Conservation (phyloP, 2,329 filamentous ascomycete genomes). For the Monosporascus ibericus region DNA sequence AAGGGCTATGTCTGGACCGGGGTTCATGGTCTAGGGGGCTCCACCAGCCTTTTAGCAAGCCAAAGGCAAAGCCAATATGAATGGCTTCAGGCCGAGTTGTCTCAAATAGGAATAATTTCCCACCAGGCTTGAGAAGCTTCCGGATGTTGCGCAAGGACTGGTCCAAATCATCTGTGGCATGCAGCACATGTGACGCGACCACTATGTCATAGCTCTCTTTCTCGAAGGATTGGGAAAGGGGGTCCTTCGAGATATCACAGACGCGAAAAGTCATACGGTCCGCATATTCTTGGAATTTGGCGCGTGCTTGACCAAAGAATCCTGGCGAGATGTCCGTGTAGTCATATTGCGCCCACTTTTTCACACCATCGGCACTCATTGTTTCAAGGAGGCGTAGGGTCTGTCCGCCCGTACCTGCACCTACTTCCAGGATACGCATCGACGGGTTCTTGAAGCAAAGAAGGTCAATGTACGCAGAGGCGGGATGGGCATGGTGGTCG, state of each 20-base stretch:
- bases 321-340: slow-evolving; percentile 6
- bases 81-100: no score
- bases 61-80: no score
- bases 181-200: slow-evolving; percentile 4
- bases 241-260: slow-evolving; percentile 2
- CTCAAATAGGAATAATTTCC: background rate
- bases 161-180: slow-evolving; percentile 1
- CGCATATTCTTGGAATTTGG: background rate
- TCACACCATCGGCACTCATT: background rate
- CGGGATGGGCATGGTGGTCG: no score
- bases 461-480: no score
- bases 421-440: background rate
- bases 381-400: slow-evolving; percentile 1
- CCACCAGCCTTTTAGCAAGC: no score
- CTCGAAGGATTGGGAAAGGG: background rate
- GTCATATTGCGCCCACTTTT: background rate
- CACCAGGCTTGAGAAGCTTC: slow-evolving; percentile 2
- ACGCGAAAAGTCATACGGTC: background rate
- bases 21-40: no score
- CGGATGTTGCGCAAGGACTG: background rate
- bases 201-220: slow-evolving; percentile 1
- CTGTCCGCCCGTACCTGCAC: slow-evolving; percentile 1
- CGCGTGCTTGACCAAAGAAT: slow-evolving; percentile 1
- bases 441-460: no score
- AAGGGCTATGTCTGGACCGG: no score